Base-by-base conservation (phyloP, 1,139 yeast species). In the Suhomyces terraborum region DNA sequence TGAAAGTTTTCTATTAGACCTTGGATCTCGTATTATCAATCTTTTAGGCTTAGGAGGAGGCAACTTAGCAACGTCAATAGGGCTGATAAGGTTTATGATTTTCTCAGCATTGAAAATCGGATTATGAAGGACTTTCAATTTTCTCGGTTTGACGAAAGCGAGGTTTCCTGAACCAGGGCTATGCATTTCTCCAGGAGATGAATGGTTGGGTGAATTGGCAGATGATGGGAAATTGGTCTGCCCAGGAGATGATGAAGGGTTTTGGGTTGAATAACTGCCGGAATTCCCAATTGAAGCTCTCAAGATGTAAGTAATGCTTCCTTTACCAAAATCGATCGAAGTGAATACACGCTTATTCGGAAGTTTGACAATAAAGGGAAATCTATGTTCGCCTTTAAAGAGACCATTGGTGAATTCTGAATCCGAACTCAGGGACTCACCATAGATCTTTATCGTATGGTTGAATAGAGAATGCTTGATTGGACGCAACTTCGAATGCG, bases 251-350 rank as follows among this genome's bases (percentile, higher is more conserved):
- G 25, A 34, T n/a, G 40, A 18, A 2, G 40, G 23, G 4, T 36
- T 12, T 6, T 42, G 17, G 19, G 37, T 40, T 6, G 45, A 26
- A 21, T 35, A 50, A 4, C 48, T 42, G 36, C 57, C 47, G 1
- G 58, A 41, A 40, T 58, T 63, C n/a, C 70, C 64, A 17, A 85
- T 68, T 2, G 79, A 68, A 1, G 88, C 84, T 41, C 79, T 74
- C 34, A 89, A 64, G 24, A 68, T 62, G 59, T 89, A 88, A 8
- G 77, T 62, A n/a, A 89, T 86, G 14, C 88, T 77, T 8, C 97
- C 97, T 52, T 84, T 81, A 50, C 91, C 96, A 55, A 89, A 89
- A 50, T 83, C 86, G 20, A 89, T 77, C 43, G 91, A 82, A 20
- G 93, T 84, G 58, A 75, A 83, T 4, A 88, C 73, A 47, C 86